These are phyloP conservation scores for Leptomonas seymouri DNA, from an alignment of 208 protist species.

Conservation along the genomic window DNA sequence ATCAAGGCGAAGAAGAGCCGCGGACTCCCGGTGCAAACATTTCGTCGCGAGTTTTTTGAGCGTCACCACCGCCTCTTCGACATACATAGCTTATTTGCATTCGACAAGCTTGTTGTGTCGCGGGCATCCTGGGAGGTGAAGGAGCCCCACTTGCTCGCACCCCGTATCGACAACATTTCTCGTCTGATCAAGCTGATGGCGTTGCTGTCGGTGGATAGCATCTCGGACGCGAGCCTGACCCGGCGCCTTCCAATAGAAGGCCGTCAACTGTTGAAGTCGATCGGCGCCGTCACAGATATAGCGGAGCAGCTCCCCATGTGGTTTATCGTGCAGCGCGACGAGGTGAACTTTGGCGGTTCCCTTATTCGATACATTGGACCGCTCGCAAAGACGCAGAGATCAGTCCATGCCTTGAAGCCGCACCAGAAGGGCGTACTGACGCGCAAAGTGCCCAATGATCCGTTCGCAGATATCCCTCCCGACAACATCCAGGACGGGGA, in stretches of 20 bases:
- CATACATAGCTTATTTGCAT: constrained; percentile 33
- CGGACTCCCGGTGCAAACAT: neutral
- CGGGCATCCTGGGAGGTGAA: constrained; percentile 31
- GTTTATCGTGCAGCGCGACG: constrained; percentile 72
- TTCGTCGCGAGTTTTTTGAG: constrained; percentile 43
- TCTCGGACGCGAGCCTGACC: constrained; percentile 46
- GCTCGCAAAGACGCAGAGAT: constrained; percentile 6
- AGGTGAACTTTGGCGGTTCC: constrained; percentile 33
- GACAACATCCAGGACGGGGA: constrained; percentile 2
- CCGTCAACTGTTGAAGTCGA: constrained; percentile 39
- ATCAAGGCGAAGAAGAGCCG: neutral
- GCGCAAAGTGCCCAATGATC: constrained; percentile 34
- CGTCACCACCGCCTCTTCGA: constrained; percentile 20
- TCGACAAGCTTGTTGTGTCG: constrained; percentile 40
- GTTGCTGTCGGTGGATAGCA: constrained; percentile 52
- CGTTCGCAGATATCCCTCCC: constrained; percentile 23
- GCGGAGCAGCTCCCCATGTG: constrained; percentile 80
- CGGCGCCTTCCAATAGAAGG: constrained; percentile 47
- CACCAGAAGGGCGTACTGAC: constrained; percentile 16
- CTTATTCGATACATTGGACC: constrained; percentile 86
- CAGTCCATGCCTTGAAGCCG: constrained; percentile 18
- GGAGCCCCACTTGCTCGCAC: constrained; percentile 39
- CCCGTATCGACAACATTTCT: constrained; percentile 38
- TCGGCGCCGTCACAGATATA: constrained; percentile 57
- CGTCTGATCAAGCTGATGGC: constrained; percentile 76